phyloP scores from a whole-genome alignment of 148 eudicot species.

The Vaccinium macrocarpon region DNA sequence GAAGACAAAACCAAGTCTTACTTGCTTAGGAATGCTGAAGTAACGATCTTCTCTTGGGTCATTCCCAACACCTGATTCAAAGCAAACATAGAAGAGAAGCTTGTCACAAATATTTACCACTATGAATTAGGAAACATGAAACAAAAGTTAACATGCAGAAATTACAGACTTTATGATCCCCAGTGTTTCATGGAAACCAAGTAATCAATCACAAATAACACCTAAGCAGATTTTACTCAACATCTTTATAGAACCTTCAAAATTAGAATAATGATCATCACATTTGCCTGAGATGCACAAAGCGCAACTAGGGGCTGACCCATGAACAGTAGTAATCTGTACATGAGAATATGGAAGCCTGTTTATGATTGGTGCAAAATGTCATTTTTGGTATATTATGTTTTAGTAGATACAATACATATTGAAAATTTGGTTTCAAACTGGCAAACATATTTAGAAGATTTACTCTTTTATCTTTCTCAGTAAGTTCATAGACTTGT shows the following conservation, averaged over 20 bases:
- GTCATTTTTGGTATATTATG: background rate
- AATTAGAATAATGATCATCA: background rate
- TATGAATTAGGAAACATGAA: slow-evolving; percentile 1
- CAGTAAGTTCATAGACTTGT: too few relatives aligned
- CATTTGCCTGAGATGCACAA: background rate
- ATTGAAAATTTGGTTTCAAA: background rate
- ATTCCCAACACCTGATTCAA: slow-evolving; percentile 76
- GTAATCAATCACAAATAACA: background rate
- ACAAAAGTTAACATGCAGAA: background rate
- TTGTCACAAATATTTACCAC: background rate
- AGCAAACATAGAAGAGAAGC: background rate
- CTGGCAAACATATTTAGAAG: too few relatives aligned
- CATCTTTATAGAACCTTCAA: background rate
- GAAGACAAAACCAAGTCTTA: slow-evolving; percentile 24
- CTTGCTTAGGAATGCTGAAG: slow-evolving; percentile 97
- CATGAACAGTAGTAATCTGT: background rate
- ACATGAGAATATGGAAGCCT: background rate
- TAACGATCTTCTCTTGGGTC: slow-evolving; percentile 97
- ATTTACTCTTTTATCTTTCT: too few relatives aligned
- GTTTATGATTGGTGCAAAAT: background rate
- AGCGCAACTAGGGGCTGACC: background rate
- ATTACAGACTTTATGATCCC: background rate
- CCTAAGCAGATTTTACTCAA: background rate
- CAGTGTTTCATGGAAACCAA: background rate
- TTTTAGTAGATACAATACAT: background rate